phyloP scores from a whole-genome alignment of 2,329 filamentous ascomycete species.

The Blumeriella jaapii region DNA sequence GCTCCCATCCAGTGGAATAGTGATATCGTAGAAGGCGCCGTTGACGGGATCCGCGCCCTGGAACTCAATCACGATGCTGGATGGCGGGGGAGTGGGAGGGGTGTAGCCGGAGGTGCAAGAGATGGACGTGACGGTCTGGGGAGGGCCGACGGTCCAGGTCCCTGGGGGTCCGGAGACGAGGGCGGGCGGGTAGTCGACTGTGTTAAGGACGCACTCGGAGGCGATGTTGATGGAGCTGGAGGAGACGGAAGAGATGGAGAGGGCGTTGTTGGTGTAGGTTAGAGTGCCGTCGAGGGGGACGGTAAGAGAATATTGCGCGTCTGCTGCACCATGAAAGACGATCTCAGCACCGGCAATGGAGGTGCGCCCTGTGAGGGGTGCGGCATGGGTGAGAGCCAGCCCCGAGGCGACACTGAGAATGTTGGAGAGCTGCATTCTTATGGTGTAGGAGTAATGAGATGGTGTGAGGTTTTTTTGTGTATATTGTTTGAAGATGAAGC shows the following conservation, averaged over 20 bases:
- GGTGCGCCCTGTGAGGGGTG: slow-evolving; percentile 9
- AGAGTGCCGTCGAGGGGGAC: slow-evolving; percentile 16
- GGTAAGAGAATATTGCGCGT: slow-evolving; percentile 14
- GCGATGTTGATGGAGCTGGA: slow-evolving; percentile 11
- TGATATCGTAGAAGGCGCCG: slow-evolving; percentile 18
- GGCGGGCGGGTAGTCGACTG: slow-evolving; percentile 18
- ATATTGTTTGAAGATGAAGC: too few species aligned
- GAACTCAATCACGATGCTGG: slow-evolving; percentile 18
- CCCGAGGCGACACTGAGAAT: slow-evolving; percentile 7
- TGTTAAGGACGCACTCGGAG: slow-evolving; percentile 15
- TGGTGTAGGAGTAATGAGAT: too few species aligned
- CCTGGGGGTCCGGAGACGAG: slow-evolving; percentile 16
- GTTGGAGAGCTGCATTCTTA: slow-evolving; percentile 6
- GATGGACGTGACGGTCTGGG: slow-evolving; percentile 18
- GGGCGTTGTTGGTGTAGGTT: slow-evolving; percentile 15
- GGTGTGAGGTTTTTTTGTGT: too few species aligned
- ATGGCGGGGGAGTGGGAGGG: slow-evolving; percentile 4
- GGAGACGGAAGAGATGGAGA: slow-evolving; percentile 19
- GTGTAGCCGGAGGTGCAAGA: slow-evolving; percentile 8
- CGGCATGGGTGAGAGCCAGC: slow-evolving; percentile 12
- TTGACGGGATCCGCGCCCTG: slow-evolving; percentile 16
- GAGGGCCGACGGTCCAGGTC: slow-evolving; percentile 21
- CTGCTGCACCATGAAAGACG: slow-evolving; percentile 21
- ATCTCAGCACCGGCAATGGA: slow-evolving; percentile 3
- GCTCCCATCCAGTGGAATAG: slow-evolving; percentile 17